Evolutionary conservation across 176 grass and related monocot species (phyloP).

Genomic region (Rhynchospora pubera): DNA sequence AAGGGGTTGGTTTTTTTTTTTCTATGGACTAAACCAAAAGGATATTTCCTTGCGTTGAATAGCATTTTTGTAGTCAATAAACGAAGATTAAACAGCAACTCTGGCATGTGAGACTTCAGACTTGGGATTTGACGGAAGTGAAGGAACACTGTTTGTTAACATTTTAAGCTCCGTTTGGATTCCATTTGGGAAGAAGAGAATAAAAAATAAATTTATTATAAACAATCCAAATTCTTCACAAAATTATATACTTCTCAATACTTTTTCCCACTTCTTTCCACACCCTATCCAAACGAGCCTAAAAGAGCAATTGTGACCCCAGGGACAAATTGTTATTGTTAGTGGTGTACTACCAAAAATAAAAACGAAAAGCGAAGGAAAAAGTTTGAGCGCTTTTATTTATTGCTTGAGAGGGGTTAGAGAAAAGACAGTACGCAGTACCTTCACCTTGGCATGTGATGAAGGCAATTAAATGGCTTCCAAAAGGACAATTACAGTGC

Average conservation of each 20-base stretch:
- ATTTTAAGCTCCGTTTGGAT: no score
- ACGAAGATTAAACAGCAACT: background rate
- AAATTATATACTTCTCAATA: no score
- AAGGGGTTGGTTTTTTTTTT: background rate
- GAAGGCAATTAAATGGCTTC: background rate
- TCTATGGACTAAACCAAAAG: background rate
- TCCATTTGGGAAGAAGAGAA: no score
- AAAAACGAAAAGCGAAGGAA: background rate
- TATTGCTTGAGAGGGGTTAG: background rate
- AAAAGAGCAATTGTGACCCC: background rate
- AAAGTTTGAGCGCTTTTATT: background rate
- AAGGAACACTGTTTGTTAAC: slow-evolving; percentile 6
- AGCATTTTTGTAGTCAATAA: background rate
- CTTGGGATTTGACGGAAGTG: background rate
- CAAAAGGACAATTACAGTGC: background rate
- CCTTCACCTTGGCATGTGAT: slow-evolving; percentile 8
- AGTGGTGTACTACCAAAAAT: background rate
- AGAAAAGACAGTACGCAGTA: background rate
- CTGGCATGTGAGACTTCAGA: background rate
- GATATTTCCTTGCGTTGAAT: slow-evolving; percentile 4
- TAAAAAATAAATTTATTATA: no score
- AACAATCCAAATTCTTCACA: no score
- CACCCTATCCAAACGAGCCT: no score
- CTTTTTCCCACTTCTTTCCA: no score
- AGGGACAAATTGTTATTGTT: background rate